Conservation (phyloP, 2,329 filamentous ascomycete genomes). For the Chalaropsis thielavioides region DNA sequence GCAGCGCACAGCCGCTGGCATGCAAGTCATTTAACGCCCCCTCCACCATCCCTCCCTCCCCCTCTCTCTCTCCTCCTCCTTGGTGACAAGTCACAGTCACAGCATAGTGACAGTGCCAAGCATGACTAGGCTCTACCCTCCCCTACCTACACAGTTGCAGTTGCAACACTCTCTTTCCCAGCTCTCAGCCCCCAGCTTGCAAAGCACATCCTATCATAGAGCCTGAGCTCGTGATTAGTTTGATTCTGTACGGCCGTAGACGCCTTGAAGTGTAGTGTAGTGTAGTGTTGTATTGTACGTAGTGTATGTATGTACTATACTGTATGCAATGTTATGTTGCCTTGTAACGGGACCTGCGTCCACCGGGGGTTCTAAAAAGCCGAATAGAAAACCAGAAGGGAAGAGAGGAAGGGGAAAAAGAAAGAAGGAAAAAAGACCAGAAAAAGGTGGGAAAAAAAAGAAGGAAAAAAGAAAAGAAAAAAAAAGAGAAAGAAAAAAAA, state of each 20-base stretch:
- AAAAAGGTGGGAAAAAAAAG: neutral
- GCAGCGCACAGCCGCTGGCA: neutral
- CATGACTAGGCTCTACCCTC: neutral
- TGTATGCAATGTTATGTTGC: too few relatives aligned
- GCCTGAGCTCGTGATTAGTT: too few relatives aligned
- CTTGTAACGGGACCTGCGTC: neutral
- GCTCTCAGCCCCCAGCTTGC: too few relatives aligned
- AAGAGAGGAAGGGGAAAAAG: neutral
- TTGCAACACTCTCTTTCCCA: neutral
- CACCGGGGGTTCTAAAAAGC: neutral
- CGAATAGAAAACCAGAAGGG: conserved; percentile 3
- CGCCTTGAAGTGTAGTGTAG: too few relatives aligned
- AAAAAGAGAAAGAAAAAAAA: conserved; percentile 2
- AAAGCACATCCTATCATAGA: too few relatives aligned
- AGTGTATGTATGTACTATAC: neutral
- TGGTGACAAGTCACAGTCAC: neutral
- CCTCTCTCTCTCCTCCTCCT: neutral
- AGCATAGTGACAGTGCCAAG: neutral
- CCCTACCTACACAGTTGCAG: neutral
- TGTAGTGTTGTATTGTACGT: too few relatives aligned
- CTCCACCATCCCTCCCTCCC: too few relatives aligned
- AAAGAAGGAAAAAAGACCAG: conserved; percentile 2
- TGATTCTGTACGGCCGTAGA: too few relatives aligned
- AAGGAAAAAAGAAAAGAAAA: neutral
- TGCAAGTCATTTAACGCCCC: neutral